Conservation (phyloP, 2,329 filamentous ascomycete species). For the Drechslerella stenobrocha region DNA sequence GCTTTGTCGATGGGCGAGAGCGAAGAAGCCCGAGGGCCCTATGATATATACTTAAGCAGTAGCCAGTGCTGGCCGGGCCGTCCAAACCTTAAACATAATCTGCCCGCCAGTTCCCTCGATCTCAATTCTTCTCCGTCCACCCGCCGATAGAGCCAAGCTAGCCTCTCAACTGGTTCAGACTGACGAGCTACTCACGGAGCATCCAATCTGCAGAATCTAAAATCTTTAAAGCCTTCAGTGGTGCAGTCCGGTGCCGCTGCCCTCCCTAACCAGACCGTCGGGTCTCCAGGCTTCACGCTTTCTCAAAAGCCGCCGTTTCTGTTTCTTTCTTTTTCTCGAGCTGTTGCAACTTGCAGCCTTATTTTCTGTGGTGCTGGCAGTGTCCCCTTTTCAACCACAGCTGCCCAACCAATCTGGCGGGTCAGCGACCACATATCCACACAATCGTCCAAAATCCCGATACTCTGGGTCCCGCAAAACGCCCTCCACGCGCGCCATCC, state of each 20-base stretch:
- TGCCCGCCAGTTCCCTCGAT: neutral
- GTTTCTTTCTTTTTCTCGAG: constrained; percentile 14
- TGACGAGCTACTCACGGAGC: neutral
- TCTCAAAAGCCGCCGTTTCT: neutral
- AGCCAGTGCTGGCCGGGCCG: neutral
- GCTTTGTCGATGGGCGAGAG: neutral
- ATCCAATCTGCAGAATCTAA: constrained; percentile 9
- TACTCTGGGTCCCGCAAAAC: constrained; percentile 41
- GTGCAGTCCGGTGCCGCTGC: constrained; percentile 6
- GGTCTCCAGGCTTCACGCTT: constrained; percentile 14
- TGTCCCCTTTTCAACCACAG: constrained; percentile 40
- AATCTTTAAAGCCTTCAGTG: constrained; percentile 23
- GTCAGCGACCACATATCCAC: constrained; percentile 45
- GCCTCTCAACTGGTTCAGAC: neutral
- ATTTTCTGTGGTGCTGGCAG: constrained; percentile 32
- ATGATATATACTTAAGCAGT: neutral
- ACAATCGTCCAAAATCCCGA: constrained; percentile 39
- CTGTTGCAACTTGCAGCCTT: constrained; percentile 14
- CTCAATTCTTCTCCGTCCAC: neutral
- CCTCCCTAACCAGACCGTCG: constrained; percentile 45
- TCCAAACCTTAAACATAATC: neutral
- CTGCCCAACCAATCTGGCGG: constrained; percentile 44
- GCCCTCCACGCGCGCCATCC: constrained; percentile 21
- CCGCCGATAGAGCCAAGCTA: neutral
- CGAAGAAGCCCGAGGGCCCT: neutral